Base-by-base conservation (phyloP, 2,329 filamentous ascomycete species). In the Fusarium oligoseptatum region DNA sequence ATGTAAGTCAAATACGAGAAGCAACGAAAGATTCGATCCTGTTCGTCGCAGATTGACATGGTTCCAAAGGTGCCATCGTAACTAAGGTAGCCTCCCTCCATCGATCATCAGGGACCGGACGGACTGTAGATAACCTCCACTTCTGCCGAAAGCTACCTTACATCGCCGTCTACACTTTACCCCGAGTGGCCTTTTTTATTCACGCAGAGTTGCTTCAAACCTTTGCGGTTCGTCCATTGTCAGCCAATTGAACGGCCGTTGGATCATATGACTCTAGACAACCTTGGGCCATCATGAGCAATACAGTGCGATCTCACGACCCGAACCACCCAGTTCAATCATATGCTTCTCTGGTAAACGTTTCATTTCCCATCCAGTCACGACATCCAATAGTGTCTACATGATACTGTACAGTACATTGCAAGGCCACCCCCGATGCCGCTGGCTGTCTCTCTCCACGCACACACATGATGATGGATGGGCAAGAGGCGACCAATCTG, bases 221-320 rank as follows among this genome's bases (percentile, higher is more conserved):
- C 24, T 57, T 64, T 43, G 24, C 36, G 22, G 36, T 12, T n/a
- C 14, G 22, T 32, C 41, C 50, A 32, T 9, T 55, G 50, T 32
- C 45, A 64, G 41, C 67, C 60, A 73, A 68, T 68, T 43, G 27
- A 20, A 41, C 34, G 36, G 11, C 11, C 39, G 12, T n/a, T 15
- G 9, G 36, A 32, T 65, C 63, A 65, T 36, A 65, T 65, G 63
- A 60, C 50, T 37, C 60, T 29, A 60, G 20, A 11, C 57, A 72
- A 45, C 61, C 72, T 66, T 52, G 57, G 29, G 29, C 57, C 48
- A 69, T 70, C 69, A 60, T 41, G 55, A 68, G 52, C 72, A 71
- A 45, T 66, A 75, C 73, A 75, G 73, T 75, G 73, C 70, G 70
- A 63, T 63, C 43, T 73, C 56, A 57, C 60, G 24, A 73, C 27